These are phyloP conservation scores for Globisporangium middletonii DNA, from an alignment of 352 stramenopile genomes.

Conservation along the genomic window DNA sequence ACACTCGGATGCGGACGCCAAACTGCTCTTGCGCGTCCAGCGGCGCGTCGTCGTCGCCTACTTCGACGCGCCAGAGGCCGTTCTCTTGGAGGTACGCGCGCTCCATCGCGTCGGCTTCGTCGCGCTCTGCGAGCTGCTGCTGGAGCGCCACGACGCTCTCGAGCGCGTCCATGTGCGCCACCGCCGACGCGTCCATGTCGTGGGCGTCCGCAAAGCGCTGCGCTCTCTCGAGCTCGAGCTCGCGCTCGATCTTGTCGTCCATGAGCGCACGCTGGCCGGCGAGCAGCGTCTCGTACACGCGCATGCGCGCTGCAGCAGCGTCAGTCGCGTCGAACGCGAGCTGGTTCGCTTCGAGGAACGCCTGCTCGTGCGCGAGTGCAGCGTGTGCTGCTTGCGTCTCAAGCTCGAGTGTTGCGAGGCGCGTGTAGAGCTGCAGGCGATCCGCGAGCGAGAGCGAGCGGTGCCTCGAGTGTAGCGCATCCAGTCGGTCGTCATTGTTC, in stretches of 20 bases:
- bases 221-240: constrained; percentile 29
- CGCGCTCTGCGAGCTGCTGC: constrained; percentile 2
- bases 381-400: background rate
- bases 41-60: background rate
- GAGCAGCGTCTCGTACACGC: constrained; percentile 39
- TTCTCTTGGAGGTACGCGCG: constrained; percentile 11
- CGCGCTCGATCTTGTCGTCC: constrained; percentile 53
- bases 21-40: constrained; percentile 15
- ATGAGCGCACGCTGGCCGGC: constrained; percentile 38
- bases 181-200: constrained; percentile 11
- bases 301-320: constrained; percentile 19
- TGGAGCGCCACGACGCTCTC: constrained; percentile 19
- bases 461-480: too few relatives aligned
- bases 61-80: constrained; percentile 1
- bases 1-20: constrained; percentile 9
- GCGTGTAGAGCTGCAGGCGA: constrained; percentile 10
- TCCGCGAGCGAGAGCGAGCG: too few relatives aligned
- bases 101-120: constrained; percentile 10
- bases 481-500: too few relatives aligned
- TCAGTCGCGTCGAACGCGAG: constrained; percentile 13
- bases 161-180: constrained; percentile 13
- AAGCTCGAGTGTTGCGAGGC: constrained; percentile 1
- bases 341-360: constrained; percentile 7
- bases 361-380: constrained; percentile 11
- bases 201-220: constrained; percentile 26